Percentiles rank a stretch among this genome's conserved stretches.
phyloP scores from a whole-genome alignment of 75 land plant genomes.

The Selaginella tamariscina region DNA sequence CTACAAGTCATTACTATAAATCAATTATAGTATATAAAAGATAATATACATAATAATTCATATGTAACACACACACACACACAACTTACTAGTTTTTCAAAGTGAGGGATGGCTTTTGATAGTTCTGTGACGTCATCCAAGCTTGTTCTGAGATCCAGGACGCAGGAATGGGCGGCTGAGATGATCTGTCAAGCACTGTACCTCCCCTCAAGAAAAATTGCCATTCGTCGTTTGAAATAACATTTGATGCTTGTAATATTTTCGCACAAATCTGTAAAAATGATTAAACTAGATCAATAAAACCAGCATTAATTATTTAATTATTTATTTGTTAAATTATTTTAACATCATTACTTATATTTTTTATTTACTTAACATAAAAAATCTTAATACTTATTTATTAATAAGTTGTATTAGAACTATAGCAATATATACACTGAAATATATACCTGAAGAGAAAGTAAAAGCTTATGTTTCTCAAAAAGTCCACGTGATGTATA shows the following conservation, averaged over 20 bases:
- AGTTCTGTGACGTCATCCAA: constrained; percentile 25
- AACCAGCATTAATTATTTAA: background rate
- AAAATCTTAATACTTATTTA: no score
- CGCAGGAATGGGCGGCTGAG: constrained; percentile 24
- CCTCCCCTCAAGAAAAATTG: constrained; percentile 24
- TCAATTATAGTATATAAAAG: no score
- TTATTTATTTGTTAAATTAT: no score
- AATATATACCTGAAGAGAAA: constrained; percentile 18
- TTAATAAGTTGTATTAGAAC: no score
- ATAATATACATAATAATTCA: no score
- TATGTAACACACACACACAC: no score
- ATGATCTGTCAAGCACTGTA: constrained; percentile 20
- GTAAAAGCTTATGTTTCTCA: constrained; percentile 26
- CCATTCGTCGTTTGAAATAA: constrained; percentile 23
- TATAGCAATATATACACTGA: no score
- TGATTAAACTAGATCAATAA: background rate
- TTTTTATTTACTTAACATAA: no score
- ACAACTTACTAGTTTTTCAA: constrained; percentile 24
- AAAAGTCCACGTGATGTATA: constrained; percentile 25
- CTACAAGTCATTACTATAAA: no score
- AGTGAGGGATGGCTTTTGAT: constrained; percentile 6
- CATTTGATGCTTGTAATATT: constrained; percentile 20
- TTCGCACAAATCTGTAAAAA: constrained; percentile 20
- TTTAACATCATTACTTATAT: no score
- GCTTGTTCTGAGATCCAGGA: constrained; percentile 21